These are phyloP conservation scores for Sclerotinia spermophila DNA, from an alignment of 2,329 filamentous ascomycete genomes.

Conservation along the genomic window DNA sequence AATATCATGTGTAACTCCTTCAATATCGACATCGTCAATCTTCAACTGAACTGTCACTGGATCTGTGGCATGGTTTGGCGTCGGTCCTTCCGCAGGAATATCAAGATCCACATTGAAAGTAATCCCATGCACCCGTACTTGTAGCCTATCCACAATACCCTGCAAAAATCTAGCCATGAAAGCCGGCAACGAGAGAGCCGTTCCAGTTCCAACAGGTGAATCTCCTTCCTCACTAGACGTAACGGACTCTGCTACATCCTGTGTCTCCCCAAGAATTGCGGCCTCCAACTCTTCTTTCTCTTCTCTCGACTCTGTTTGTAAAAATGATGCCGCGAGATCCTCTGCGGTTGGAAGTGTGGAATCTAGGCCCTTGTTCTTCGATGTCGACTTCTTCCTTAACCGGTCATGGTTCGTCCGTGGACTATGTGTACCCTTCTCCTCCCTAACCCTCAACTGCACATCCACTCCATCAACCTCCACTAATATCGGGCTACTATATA, in stretches of 20 bases:
- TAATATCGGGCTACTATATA: conserved; percentile 78
- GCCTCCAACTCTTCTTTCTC: conserved; percentile 67
- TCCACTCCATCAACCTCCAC: conserved; percentile 81
- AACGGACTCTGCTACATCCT: conserved; percentile 59
- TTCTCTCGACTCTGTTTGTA: conserved; percentile 64
- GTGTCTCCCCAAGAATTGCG: conserved; percentile 59
- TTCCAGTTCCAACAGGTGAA: conserved; percentile 60
- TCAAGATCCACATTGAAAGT: conserved; percentile 63
- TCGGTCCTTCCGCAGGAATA: conserved; percentile 45
- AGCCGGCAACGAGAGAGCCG: conserved; percentile 62
- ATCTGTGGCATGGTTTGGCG: conserved; percentile 44
- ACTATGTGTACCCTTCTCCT: conserved; percentile 27
- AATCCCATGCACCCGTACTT: conserved; percentile 63
- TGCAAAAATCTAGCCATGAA: conserved; percentile 71
- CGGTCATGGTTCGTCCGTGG: conserved; percentile 36
- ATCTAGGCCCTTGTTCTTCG: conserved; percentile 5
- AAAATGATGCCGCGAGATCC: conserved; percentile 73
- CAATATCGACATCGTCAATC: conserved; percentile 61
- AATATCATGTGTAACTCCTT: conserved; percentile 53
- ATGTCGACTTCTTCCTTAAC: conserved; percentile 35
- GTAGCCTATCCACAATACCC: conserved; percentile 67
- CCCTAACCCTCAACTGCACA: conserved; percentile 57
- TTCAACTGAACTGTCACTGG: conserved; percentile 62
- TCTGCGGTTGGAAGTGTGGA: conserved; percentile 61
- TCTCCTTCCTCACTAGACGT: conserved; percentile 60